Evolutionary conservation across 2,329 filamentous ascomycete genomes (phyloP).

Genomic region (Albophoma yamanashiensis): DNA sequence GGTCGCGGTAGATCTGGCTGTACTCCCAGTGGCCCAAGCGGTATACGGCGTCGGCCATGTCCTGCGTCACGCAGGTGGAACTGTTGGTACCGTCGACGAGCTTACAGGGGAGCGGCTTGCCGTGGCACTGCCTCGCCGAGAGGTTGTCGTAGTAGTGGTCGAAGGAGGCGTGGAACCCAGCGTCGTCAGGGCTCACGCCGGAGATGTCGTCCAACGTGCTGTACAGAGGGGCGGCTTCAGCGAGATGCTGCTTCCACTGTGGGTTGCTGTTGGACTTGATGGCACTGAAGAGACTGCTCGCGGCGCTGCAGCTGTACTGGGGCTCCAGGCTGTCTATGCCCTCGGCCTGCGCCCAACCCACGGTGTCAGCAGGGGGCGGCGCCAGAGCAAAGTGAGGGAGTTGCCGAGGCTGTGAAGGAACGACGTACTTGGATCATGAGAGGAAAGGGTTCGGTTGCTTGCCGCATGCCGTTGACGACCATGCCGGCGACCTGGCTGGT

Average conservation of each 20-base stretch:
- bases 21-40: conserved; percentile 75
- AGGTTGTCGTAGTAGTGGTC: conserved; percentile 85
- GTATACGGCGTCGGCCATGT: conserved; percentile 58
- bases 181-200: conserved; percentile 44
- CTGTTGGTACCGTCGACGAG: conserved; percentile 32
- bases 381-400: too few species aligned
- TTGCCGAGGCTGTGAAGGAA: neutral
- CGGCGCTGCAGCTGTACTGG: conserved; percentile 52
- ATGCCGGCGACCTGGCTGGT: conserved; percentile 73
- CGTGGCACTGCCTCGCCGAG: conserved; percentile 67
- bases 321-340: conserved; percentile 66
- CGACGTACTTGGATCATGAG: conserved; percentile 32
- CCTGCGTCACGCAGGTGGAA: conserved; percentile 49
- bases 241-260: conserved; percentile 55
- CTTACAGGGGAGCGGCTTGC: conserved; percentile 60
- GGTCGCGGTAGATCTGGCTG: conserved; percentile 63
- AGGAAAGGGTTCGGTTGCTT: conserved; percentile 27
- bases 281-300: conserved; percentile 27
- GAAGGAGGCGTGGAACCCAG: conserved; percentile 58
- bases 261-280: conserved; percentile 33
- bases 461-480: conserved; percentile 62
- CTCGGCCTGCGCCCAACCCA: conserved; percentile 23
- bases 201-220: conserved; percentile 55
- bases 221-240: conserved; percentile 43
- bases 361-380: neutral